Conservation (phyloP, 495 filamentous ascomycete species). For the Geopyxis carbonaria region DNA sequence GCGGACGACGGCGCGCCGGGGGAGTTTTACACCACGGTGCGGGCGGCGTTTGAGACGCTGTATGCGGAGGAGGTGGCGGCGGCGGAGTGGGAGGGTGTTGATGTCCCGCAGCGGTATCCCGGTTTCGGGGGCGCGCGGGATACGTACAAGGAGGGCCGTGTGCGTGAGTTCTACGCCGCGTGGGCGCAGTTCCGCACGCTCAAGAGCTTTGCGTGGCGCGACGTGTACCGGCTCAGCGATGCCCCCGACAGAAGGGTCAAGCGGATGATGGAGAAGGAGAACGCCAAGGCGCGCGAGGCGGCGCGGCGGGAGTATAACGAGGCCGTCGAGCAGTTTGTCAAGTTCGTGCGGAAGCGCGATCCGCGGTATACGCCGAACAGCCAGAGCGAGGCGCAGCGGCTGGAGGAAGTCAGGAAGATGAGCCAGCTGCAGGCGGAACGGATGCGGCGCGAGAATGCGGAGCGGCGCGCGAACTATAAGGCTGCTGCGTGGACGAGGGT, state of each 20-base stretch:
- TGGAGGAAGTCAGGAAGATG: constrained; percentile 59
- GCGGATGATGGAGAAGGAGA: constrained; percentile 88
- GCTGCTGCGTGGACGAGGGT: constrained; percentile 65
- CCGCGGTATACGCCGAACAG: constrained; percentile 54
- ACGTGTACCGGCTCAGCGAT: constrained; percentile 61
- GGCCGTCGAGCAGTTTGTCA: constrained; percentile 66
- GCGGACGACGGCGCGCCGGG: constrained; percentile 56
- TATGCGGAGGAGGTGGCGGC: constrained; percentile 65
- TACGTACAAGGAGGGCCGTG: constrained; percentile 32
- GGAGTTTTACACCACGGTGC: constrained; percentile 70
- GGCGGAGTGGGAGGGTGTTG: constrained; percentile 45
- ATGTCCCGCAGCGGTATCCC: constrained; percentile 50
- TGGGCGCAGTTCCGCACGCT: constrained; percentile 72
- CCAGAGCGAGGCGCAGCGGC: constrained; percentile 63
- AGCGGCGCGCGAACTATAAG: constrained; percentile 46
- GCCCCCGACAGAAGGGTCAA: constrained; percentile 73
- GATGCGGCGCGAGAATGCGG: constrained; percentile 62
- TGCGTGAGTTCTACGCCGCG: constrained; percentile 60
- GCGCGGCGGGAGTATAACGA: constrained; percentile 82
- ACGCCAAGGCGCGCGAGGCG: constrained; percentile 66
- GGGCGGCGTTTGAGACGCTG: constrained; percentile 58
- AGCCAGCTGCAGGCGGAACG: constrained; percentile 70
- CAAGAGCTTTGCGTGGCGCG: constrained; percentile 80
- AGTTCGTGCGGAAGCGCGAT: constrained; percentile 85
- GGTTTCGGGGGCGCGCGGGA: constrained; percentile 50